Evolutionary conservation across 1,284 basidiomycete species (phyloP).

Genomic region (Ustilago nuda): DNA sequence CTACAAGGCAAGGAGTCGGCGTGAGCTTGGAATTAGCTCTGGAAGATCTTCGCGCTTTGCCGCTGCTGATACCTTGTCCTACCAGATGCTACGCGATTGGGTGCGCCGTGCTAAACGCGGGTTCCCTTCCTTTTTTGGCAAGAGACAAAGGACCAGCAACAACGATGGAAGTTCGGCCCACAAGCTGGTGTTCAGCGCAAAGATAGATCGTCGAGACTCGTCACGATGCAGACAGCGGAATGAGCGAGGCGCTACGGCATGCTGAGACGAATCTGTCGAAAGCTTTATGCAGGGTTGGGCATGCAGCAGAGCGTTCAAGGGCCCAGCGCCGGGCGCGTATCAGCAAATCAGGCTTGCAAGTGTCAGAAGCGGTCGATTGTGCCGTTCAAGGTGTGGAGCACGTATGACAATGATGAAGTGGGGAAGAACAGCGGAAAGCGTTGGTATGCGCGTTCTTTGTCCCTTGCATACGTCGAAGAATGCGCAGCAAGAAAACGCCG

Average conservation of each 20-base stretch:
- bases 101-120: background rate
- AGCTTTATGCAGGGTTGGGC: constrained; percentile 20
- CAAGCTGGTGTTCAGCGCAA: background rate
- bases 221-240: constrained; percentile 24
- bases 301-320: background rate
- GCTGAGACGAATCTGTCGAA: background rate
- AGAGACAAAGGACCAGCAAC: background rate
- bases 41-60: constrained; percentile 12
- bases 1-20: constrained; percentile 38
- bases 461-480: constrained; percentile 55
- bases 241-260: constrained; percentile 7
- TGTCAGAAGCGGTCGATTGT: background rate
- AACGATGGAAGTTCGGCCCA: background rate
- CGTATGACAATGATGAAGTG: background rate
- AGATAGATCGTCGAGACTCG: background rate
- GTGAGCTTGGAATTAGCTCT: constrained; percentile 7
- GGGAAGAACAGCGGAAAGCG: background rate
- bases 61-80: background rate
- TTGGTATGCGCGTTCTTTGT: constrained; percentile 19
- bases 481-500: constrained; percentile 18
- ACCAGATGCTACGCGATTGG: background rate
- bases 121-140: constrained; percentile 6
- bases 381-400: background rate
- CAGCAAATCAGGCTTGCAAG: background rate
- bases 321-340: background rate